Conservation (phyloP, 495 filamentous ascomycete species). For the Penicillium parvum region DNA sequence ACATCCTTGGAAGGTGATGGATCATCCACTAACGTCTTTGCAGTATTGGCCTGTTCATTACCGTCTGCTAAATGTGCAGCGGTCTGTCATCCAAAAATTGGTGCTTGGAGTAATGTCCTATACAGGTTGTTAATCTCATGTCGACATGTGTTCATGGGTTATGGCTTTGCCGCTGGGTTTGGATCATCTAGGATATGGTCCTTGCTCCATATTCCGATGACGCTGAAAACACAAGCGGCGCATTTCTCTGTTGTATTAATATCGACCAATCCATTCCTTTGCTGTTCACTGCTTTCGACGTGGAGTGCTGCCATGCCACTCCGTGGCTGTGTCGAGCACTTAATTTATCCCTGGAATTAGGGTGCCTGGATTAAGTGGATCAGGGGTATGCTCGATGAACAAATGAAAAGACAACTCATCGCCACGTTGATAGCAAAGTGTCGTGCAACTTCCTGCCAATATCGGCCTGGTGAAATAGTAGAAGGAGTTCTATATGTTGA, state of each 20-base stretch:
- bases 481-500: no score
- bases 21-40: slow-evolving; percentile 20
- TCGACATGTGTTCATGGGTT: slow-evolving; percentile 4
- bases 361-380: no score
- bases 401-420: no score
- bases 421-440: no score
- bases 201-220: no score
- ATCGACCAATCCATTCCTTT: neutral
- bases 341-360: no score
- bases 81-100: neutral
- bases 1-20: neutral
- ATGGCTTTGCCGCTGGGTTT: slow-evolving; percentile 6
- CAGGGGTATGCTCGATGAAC: no score
- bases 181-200: neutral
- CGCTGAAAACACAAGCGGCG: slow-evolving; percentile 1
- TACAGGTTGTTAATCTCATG: slow-evolving; percentile 6
- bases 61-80: slow-evolving; percentile 40
- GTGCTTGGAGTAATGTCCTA: neutral
- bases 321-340: no score
- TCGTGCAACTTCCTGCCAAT: no score
- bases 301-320: no score
- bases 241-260: slow-evolving; percentile 8
- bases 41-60: slow-evolving; percentile 60
- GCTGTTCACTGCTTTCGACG: no score
- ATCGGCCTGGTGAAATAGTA: no score